phyloP scores from a whole-genome alignment of 2,329 filamentous ascomycete species.

The Drechslerella coelobrocha region DNA sequence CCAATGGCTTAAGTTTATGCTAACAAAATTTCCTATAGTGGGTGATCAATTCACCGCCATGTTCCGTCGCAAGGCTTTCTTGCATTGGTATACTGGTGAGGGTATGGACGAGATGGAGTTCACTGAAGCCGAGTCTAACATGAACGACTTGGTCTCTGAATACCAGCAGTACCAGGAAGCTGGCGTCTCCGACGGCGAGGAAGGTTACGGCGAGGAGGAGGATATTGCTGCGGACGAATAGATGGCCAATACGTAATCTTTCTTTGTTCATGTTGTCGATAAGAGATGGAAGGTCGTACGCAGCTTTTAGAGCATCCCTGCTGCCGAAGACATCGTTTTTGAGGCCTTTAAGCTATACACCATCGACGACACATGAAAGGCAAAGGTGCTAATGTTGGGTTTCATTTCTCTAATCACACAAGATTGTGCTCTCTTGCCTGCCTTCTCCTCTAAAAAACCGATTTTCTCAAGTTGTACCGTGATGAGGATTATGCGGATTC shows the following conservation, averaged over 20 bases:
- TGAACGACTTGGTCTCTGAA: constrained; percentile 99
- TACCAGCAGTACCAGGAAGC: constrained; percentile 99
- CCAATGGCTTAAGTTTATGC: too few relatives aligned
- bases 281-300: constrained; percentile 20
- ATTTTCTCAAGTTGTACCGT: too few relatives aligned
- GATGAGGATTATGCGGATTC: too few relatives aligned
- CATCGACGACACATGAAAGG: not conserved
- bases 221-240: constrained; percentile 79
- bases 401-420: not conserved
- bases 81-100: constrained; percentile 99
- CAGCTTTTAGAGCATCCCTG: not conserved
- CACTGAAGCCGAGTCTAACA: constrained; percentile 99
- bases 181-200: constrained; percentile 94
- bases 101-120: constrained; percentile 99
- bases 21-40: constrained; percentile 60
- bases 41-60: constrained; percentile 99
- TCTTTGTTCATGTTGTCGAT: constrained; percentile 29
- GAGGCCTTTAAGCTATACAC: not conserved
- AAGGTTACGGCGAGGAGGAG: constrained; percentile 87
- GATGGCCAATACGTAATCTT: constrained; percentile 60
- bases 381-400: not conserved
- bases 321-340: not conserved
- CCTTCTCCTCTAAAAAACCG: too few relatives aligned
- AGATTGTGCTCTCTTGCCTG: too few relatives aligned
- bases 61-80: constrained; percentile 99